Conservation (phyloP, 768 basidiomycete species). For the Boletellus ananiceps region DNA sequence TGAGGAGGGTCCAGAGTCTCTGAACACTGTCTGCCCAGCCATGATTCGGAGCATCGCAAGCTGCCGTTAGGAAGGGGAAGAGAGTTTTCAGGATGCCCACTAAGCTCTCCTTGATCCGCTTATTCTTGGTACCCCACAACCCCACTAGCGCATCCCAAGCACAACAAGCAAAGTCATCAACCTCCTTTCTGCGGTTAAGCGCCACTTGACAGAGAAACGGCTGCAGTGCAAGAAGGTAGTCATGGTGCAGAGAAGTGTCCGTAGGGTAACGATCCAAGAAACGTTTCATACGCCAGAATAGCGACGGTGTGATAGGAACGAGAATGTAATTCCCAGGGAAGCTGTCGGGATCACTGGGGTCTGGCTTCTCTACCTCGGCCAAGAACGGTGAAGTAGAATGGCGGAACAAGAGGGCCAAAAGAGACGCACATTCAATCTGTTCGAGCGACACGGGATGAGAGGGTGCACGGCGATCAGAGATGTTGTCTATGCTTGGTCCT, state of each 20-base stretch:
- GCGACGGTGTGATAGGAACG: conserved; percentile 31
- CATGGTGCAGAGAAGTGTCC: conserved; percentile 76
- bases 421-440: conserved; percentile 66
- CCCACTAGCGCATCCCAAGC: conserved; percentile 62
- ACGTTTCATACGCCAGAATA: conserved; percentile 55
- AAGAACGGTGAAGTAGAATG: conserved; percentile 58
- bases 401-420: conserved; percentile 57
- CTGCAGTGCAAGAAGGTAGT: conserved; percentile 67
- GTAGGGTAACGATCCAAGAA: conserved; percentile 64
- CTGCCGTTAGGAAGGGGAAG: conserved; percentile 62
- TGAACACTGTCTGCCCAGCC: conserved; percentile 46
- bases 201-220: conserved; percentile 70
- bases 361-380: conserved; percentile 30
- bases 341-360: conserved; percentile 25
- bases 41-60: conserved; percentile 28
- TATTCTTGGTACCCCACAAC: conserved; percentile 79
- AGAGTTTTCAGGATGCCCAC: conserved; percentile 67
- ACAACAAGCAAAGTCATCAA: conserved; percentile 54
- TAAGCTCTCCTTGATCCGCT: conserved; percentile 71
- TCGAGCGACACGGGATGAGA: conserved; percentile 42
- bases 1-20: conserved; percentile 52
- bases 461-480: conserved; percentile 20
- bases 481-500: conserved; percentile 14
- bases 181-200: conserved; percentile 61
- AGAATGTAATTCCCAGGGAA: conserved; percentile 27